A percentile compares a stretch with the other conserved stretches of the same genome.
phyloP scores from a whole-genome alignment of 2,329 filamentous ascomycete genomes.

The Verticillium zaregamsianum region DNA sequence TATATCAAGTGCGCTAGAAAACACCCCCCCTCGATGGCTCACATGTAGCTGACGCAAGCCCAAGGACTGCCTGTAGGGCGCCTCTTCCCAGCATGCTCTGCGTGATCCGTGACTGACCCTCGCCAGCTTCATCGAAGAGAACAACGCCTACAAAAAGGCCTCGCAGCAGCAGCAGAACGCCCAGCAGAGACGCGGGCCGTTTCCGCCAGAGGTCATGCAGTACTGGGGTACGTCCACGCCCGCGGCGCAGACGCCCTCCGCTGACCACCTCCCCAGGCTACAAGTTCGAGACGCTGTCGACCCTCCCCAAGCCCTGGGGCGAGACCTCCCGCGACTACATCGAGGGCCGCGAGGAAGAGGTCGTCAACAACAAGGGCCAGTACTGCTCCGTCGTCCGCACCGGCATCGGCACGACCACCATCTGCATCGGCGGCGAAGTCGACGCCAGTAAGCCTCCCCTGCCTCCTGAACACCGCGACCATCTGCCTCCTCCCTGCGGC shows the following conservation, averaged over 20 bases:
- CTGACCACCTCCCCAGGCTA: constrained; percentile 58
- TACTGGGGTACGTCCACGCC: constrained; percentile 68
- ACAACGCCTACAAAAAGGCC: constrained; percentile 67
- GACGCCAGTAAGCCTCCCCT: constrained; percentile 63
- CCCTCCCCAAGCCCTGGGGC: constrained; percentile 71
- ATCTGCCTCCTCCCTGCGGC: not conserved
- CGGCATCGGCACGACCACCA: constrained; percentile 68
- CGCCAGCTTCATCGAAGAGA: constrained; percentile 84
- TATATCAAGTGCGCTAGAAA: constrained; percentile 66
- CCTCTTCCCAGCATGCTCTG: not conserved
- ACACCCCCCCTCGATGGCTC: not conserved
- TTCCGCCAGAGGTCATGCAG: constrained; percentile 76
- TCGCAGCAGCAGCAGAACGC: constrained; percentile 55
- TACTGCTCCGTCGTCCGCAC: constrained; percentile 94
- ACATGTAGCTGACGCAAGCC: not conserved
- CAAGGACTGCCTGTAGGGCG: constrained; percentile 50
- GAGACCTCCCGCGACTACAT: constrained; percentile 72
- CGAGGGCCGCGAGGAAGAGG: constrained; percentile 63
- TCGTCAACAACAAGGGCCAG: constrained; percentile 86
- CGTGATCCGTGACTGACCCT: not conserved
- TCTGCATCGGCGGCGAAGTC: constrained; percentile 90
- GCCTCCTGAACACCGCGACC: not conserved
- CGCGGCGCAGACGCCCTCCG: not conserved
- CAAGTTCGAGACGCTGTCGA: constrained; percentile 88
- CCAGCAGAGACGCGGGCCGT: constrained; percentile 37